These are phyloP conservation scores for Xylariomycetidae sp. DNA, from an alignment of 2,329 filamentous ascomycete genomes.

Conservation along the genomic window DNA sequence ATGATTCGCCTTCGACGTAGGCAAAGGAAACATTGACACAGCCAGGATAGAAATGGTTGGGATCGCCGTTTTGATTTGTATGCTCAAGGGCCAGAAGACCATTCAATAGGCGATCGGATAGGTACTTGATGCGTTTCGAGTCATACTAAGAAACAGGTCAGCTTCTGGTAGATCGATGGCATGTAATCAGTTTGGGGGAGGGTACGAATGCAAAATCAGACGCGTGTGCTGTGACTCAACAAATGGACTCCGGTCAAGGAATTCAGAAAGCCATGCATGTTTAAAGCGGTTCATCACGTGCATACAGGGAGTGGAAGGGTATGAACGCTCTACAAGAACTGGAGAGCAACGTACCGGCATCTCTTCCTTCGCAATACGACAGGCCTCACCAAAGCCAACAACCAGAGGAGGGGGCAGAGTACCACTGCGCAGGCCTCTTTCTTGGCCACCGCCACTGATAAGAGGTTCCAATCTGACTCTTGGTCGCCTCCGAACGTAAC, in stretches of 20 bases:
- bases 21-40: constrained; percentile 98
- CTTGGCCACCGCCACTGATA: constrained; percentile 93
- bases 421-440: constrained; percentile 89
- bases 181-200: too few species aligned
- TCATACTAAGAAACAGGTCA: constrained; percentile 65
- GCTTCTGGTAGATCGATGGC: background rate
- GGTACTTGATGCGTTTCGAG: constrained; percentile 71
- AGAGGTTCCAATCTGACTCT: constrained; percentile 92
- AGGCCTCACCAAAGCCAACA: constrained; percentile 94
- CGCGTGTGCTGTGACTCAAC: constrained; percentile 63
- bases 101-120: constrained; percentile 79
- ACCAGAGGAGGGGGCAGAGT: constrained; percentile 85
- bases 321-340: constrained; percentile 11
- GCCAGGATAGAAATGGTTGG: constrained; percentile 81
- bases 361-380: constrained; percentile 84
- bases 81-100: constrained; percentile 88
- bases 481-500: constrained; percentile 87
- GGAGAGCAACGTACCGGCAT: constrained; percentile 66
- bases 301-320: constrained; percentile 14
- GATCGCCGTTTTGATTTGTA: constrained; percentile 84
- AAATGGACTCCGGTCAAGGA: constrained; percentile 54
- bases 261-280: constrained; percentile 92
- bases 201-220: constrained; percentile 43
- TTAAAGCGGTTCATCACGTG: constrained; percentile 75
- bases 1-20: constrained; percentile 95